Evolutionary conservation across 768 basidiomycete species (phyloP).

Genomic region (Leccinum imitatum): DNA sequence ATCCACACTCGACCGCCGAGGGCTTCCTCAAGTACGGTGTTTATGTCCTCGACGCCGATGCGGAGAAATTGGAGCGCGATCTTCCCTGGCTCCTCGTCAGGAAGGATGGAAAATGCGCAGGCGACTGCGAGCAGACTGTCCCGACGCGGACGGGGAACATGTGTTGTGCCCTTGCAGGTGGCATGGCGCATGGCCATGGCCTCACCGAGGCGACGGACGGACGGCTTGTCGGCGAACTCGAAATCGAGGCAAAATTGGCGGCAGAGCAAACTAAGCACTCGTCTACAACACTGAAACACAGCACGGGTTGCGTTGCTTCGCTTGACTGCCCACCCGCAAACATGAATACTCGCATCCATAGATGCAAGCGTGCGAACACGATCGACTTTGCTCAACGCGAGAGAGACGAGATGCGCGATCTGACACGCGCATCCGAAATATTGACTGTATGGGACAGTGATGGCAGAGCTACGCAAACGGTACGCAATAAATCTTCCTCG

Average conservation of each 20-base stretch:
- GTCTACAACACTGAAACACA: not conserved
- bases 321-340: not conserved
- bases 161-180: not conserved
- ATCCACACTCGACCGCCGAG: slow-evolving; percentile 24
- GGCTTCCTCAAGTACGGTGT: slow-evolving; percentile 33
- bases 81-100: slow-evolving; percentile 30
- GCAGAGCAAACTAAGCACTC: slow-evolving; percentile 1
- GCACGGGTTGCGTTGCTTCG: not conserved
- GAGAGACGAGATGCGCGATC: slow-evolving; percentile 85
- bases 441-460: slow-evolving; percentile 42
- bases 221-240: slow-evolving; percentile 21
- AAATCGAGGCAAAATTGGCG: slow-evolving; percentile 21
- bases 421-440: slow-evolving; percentile 83
- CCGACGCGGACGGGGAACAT: not conserved
- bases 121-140: slow-evolving; percentile 18
- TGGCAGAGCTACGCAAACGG: slow-evolving; percentile 12
- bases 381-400: slow-evolving; percentile 83
- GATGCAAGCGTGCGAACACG: slow-evolving; percentile 48
- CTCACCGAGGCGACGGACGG: slow-evolving; percentile 36
- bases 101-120: slow-evolving; percentile 28
- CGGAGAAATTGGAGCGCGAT: slow-evolving; percentile 27
- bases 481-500: not conserved
- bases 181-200: slow-evolving; percentile 17
- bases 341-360: slow-evolving; percentile 21
- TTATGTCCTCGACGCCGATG: slow-evolving; percentile 31